Percentiles rank a stretch among this genome's conserved stretches.
Conservation (phyloP, 2,329 filamentous ascomycete species). For the Xylaria sp. region DNA sequence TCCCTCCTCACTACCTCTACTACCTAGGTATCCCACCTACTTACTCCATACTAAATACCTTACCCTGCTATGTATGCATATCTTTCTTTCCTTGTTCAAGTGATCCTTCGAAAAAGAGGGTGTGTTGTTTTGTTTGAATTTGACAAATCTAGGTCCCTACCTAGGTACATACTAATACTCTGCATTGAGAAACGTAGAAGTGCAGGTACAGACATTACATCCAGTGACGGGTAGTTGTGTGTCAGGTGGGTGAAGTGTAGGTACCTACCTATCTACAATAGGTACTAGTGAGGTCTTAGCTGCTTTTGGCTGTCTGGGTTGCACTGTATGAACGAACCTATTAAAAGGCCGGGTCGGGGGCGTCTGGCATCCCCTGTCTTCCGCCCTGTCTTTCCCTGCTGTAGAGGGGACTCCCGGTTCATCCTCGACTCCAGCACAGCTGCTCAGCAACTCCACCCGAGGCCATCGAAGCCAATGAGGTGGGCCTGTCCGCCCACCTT, state of each 20-base stretch:
- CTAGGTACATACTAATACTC: no score
- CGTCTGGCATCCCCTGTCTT: constrained; percentile 8
- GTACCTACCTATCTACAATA: not conserved
- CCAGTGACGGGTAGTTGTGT: not conserved
- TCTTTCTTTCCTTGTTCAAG: not conserved
- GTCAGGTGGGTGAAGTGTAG: not conserved
- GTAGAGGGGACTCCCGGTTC: not conserved
- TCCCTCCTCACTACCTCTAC: not conserved
- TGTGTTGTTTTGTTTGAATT: no score
- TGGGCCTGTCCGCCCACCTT: constrained; percentile 6
- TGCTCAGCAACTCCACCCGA: not conserved
- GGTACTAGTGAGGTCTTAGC: not conserved
- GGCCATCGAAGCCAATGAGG: not conserved
- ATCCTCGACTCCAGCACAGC: constrained; percentile 22
- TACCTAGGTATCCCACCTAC: not conserved
- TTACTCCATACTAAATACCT: no score
- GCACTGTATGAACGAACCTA: not conserved
- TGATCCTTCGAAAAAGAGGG: not conserved
- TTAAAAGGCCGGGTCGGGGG: not conserved
- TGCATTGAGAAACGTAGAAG: no score
- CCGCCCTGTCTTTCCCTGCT: constrained; percentile 3
- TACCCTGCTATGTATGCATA: not conserved
- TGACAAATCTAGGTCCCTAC: no score
- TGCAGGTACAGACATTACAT: not conserved
- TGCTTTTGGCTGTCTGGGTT: not conserved